A percentile compares a stretch with the other conserved stretches of the same genome.
These are phyloP conservation scores for Cyanodermella asteris DNA, from an alignment of 2,329 filamentous ascomycete species.

Conservation along the genomic window DNA sequence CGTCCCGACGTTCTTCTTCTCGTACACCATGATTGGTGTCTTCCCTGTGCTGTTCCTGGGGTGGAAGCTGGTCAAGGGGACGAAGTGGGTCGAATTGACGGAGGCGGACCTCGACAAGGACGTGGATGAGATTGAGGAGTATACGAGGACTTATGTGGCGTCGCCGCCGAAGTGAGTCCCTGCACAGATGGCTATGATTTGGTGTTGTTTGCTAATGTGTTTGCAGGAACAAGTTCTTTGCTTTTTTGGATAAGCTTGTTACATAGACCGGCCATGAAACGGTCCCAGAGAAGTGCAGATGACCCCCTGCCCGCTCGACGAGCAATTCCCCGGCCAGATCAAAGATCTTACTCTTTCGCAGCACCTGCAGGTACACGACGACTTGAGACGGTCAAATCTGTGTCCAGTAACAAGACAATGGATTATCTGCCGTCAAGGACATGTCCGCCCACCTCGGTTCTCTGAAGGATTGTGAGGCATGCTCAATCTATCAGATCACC, in stretches of 20 bases:
- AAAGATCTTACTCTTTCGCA: too few species aligned
- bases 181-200: background rate
- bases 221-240: background rate
- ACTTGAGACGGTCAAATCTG: too few species aligned
- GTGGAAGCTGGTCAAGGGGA: constrained; percentile 51
- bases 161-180: constrained; percentile 27
- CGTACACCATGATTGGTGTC: constrained; percentile 52
- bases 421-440: too few species aligned
- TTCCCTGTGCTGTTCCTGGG: constrained; percentile 47
- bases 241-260: background rate
- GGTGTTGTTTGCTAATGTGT: background rate
- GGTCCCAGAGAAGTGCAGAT: too few species aligned
- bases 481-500: too few species aligned
- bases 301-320: too few species aligned
- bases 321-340: too few species aligned
- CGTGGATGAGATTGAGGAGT: constrained; percentile 45
- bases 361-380: too few species aligned
- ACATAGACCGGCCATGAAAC: too few species aligned
- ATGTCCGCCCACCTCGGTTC: too few species aligned
- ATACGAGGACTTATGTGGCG: constrained; percentile 38
- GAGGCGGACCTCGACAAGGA: constrained; percentile 43
- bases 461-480: too few species aligned
- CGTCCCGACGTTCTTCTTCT: constrained; percentile 49
- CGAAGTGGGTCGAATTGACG: constrained; percentile 30
- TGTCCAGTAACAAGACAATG: too few species aligned